Conservation (phyloP, 2,329 filamentous ascomycete genomes). For the Phyllosticta paracitricarpa region DNA sequence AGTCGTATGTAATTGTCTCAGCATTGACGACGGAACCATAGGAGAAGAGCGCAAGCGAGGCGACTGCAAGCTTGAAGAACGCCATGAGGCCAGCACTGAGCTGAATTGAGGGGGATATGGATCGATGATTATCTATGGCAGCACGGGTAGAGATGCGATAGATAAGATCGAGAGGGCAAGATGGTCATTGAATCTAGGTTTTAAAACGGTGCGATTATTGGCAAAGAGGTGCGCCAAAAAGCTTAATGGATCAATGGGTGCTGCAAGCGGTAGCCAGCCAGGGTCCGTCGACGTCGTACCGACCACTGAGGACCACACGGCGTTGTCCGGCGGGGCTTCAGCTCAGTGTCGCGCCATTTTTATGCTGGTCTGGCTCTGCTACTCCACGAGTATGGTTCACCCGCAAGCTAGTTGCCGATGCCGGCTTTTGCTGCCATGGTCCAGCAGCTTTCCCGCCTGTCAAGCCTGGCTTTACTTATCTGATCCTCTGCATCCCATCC, state of each 20-base stretch:
- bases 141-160: background rate
- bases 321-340: background rate
- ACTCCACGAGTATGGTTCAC: background rate
- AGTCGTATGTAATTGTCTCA: slow-evolving; percentile 48
- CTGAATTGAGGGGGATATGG: background rate
- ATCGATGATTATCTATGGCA: background rate
- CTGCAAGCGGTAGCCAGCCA: background rate
- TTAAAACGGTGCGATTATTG: background rate
- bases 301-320: background rate
- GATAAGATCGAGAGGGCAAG: background rate
- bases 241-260: background rate
- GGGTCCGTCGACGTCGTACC: background rate
- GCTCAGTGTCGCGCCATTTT: background rate
- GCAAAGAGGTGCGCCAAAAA: background rate
- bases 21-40: background rate
- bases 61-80: background rate
- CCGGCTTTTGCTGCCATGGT: background rate
- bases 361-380: background rate
- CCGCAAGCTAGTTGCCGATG: background rate
- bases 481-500: background rate
- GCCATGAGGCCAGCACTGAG: background rate
- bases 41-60: background rate
- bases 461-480: background rate
- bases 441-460: background rate
- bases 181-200: background rate